Base-by-base conservation (phyloP, 192 early-diverging fungal species). In the Radiomyces spectabilis region DNA sequence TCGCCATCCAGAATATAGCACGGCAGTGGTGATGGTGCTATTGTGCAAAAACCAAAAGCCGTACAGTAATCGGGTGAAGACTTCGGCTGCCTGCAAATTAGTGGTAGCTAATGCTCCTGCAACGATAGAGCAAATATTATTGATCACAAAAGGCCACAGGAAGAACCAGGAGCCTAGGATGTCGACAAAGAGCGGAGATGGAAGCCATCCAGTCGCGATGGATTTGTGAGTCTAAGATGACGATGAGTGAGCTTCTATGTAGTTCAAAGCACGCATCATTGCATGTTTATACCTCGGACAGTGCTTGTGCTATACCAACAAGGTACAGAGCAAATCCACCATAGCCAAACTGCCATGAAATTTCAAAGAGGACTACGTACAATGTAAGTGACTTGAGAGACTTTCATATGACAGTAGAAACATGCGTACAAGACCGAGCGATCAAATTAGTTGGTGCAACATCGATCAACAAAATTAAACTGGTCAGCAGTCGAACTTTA, bases 271-370 rank as follows among this genome's bases (percentile, higher is more conserved):
- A 35, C 8, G 21, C 8, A 44, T 9, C 12, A 9, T 15, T 26
- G 1, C 9, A 29, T 18, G 8, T 39, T 41, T 41, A 42, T 41
- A 59, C 57, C 25, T 59, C 55, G 15, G 63, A 54, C 15, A 65
- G 41, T 4, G 63, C 53, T 45, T 57, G 55, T 27, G 55, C 55
- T 32, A 65, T 65, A 27, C 63, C 63, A 40, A 57, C 58, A n/a
- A 65, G 21, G 22, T 65, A 65, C 16, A 65, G 38, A 30, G 63
- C 55, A 29, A 57, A 57, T 29, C 39, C 51, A 4, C 49, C 63
- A 53, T 51, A 57, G 5, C 63, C 63, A 39, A 57, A 65, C 45
- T 65, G 62, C 55, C 55, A 65, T 9, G 49, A 26, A 29, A 65
- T 43, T 32, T 49, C 47, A 32, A 40, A 50, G 5, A 45, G 21